Percentiles rank a stretch among this genome's conserved stretches.
These are phyloP conservation scores for Triticum timopheevii DNA, from an alignment of 176 grass and related monocot species.

Conservation along the genomic window DNA sequence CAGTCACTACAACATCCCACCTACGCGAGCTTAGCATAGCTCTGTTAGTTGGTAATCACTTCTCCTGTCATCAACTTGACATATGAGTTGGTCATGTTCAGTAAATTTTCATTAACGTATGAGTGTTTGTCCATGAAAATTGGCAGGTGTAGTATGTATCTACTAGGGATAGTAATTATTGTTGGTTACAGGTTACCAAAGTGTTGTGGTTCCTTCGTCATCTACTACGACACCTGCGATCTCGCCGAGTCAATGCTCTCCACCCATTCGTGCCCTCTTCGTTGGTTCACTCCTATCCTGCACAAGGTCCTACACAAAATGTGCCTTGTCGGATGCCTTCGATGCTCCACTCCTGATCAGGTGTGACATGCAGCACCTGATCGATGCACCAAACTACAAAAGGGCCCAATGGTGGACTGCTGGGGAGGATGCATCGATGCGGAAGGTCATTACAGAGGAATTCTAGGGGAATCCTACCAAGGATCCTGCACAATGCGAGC, in stretches of 20 bases:
- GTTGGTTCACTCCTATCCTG: conserved; percentile 56
- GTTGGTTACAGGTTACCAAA: not conserved
- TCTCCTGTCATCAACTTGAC: not conserved
- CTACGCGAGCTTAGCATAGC: conserved; percentile 16
- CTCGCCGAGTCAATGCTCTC: conserved; percentile 64
- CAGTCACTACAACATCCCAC: conserved; percentile 44
- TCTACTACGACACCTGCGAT: conserved; percentile 94
- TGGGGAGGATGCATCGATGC: conserved; percentile 44
- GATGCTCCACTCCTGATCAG: conserved; percentile 47
- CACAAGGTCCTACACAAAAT: conserved; percentile 8
- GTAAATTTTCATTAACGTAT: too few species aligned
- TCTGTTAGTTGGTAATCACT: conserved; percentile 14
- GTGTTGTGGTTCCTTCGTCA: conserved; percentile 41
- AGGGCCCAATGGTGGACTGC: conserved; percentile 51
- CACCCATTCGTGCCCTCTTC: conserved; percentile 46
- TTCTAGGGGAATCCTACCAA: conserved; percentile 65
- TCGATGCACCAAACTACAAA: not conserved
- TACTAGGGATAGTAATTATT: not conserved
- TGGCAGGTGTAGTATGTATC: not conserved
- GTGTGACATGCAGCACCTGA: conserved; percentile 76
- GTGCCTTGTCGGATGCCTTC: too few species aligned
- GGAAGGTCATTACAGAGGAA: conserved; percentile 65
- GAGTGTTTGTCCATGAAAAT: not conserved
- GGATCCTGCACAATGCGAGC: conserved; percentile 65
- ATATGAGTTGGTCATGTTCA: too few species aligned